Percentiles rank a stretch among this genome's conserved stretches.
Evolutionary conservation across 306 rosid genomes (phyloP).

Genomic region (Fragaria nilgerrensis): DNA sequence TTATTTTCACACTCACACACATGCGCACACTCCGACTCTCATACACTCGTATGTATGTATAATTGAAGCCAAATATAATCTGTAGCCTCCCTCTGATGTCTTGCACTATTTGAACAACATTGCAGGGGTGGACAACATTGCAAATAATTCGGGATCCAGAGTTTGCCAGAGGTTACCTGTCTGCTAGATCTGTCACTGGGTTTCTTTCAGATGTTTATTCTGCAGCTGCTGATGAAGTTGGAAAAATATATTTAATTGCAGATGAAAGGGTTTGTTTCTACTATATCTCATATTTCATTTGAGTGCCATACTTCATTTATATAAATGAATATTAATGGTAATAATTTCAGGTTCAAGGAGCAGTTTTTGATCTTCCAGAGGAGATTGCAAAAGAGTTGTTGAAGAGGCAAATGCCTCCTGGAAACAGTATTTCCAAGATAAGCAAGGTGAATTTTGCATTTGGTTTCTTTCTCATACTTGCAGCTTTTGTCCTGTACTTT

Average conservation of each 20-base stretch:
- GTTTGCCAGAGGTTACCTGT: slow-evolving; percentile 62
- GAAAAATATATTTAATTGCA: slow-evolving; percentile 86
- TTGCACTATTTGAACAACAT: slow-evolving; percentile 27
- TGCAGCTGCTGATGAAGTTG: slow-evolving; percentile 91
- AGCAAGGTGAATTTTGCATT: slow-evolving; percentile 55
- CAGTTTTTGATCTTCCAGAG: slow-evolving; percentile 96
- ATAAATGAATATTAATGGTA: slow-evolving; percentile 26
- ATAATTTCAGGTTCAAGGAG: slow-evolving; percentile 78
- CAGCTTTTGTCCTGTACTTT: not conserved
- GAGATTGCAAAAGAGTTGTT: slow-evolving; percentile 88
- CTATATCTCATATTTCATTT: slow-evolving; percentile 13
- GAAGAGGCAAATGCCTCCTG: slow-evolving; percentile 63
- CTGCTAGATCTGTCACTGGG: slow-evolving; percentile 94
- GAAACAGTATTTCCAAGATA: slow-evolving; percentile 73
- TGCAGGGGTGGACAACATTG: slow-evolving; percentile 93
- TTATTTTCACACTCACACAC: not conserved
- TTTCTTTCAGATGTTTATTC: slow-evolving; percentile 88
- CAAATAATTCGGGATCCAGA: slow-evolving; percentile 74
- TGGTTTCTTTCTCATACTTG: not conserved
- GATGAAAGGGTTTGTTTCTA: slow-evolving; percentile 75
- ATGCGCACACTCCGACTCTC: no score
- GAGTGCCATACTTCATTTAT: slow-evolving; percentile 9
- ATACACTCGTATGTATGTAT: not conserved
- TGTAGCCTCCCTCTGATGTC: not conserved
- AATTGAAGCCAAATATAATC: not conserved